Base-by-base conservation (phyloP, 192 early-diverging fungal genomes). In the Coemansia sp. region DNA sequence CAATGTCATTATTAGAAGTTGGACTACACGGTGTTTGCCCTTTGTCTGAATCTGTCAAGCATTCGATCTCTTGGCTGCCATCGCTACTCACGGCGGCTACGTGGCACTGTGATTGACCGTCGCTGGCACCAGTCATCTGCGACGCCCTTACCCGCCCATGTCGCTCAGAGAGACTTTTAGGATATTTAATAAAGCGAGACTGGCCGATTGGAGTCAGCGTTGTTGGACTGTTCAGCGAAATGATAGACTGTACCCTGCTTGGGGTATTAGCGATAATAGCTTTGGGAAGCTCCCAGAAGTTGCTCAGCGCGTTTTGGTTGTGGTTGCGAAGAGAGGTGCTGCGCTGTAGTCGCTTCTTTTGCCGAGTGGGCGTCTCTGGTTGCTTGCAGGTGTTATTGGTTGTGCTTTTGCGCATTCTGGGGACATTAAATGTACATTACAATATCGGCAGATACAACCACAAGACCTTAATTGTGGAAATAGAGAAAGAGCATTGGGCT, bases 241-340 rank as follows among this genome's bases (percentile, higher is more conserved):
- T 56, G 1, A 56, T 40, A 16, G 53, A 44, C 43, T 66, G 64
- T 5, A 66, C 53, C 48, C 64, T 51, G 42, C 64, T 56, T 8
- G 64, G 53, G 41, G 25, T 32, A 5, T 67, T 67, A 19, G 16
- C 17, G 2, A 44, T 41, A 44, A 66, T 9, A 13, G 16, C 5
- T 13, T 16, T 20, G 20, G 65, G 65, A 45, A 67, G 55, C 32
- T 67, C 65, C 65, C 65, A 67, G 65, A 57, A 17, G 63, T 49
- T 40, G 39, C 68, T 70, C 17, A 63, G 48, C 51, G 60, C 50
- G 41, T 39, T 55, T 43, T 61, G 54, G 50, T 63, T 55, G 43
- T 51, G 59, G 2, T 16, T 32, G 58, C 53, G 53, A 16, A 43
- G 20, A 25, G 53, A 45, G 7, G 20, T 37, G n/a, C 37, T 45